These are phyloP conservation scores for Lonicera japonica DNA, from an alignment of 129 eudicot species.

Conservation along the genomic window DNA sequence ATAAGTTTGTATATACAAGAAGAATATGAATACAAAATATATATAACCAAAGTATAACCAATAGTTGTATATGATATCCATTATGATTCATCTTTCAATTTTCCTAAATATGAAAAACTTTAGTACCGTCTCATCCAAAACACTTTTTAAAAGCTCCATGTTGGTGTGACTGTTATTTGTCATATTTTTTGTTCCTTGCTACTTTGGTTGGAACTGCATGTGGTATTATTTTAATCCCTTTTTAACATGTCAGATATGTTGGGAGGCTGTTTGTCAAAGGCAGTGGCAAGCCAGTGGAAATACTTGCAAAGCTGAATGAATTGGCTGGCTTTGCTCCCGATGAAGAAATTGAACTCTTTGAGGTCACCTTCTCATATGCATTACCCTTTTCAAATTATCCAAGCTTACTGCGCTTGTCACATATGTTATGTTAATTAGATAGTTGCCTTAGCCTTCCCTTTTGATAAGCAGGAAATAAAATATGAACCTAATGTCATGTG, in stretches of 20 bases:
- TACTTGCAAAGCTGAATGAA: slow-evolving; percentile 59
- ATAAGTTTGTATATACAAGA: background rate
- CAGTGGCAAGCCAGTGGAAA: slow-evolving; percentile 56
- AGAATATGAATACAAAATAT: background rate
- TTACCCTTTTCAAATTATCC: background rate
- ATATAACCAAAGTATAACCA: too few species aligned
- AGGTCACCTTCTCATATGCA: slow-evolving; percentile 34
- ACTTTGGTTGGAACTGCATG: background rate
- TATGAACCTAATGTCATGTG: slow-evolving; percentile 77
- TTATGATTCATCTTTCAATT: background rate
- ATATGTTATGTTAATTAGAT: background rate
- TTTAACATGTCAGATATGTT: slow-evolving; percentile 47
- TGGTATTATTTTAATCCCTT: background rate
- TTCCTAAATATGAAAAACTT: background rate
- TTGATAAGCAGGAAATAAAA: slow-evolving; percentile 60
- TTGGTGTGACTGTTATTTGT: background rate
- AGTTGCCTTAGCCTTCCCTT: slow-evolving; percentile 1
- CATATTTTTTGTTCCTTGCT: background rate
- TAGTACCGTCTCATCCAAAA: background rate
- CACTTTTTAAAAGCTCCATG: background rate
- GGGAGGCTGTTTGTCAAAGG: slow-evolving; percentile 76
- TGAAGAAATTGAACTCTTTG: slow-evolving; percentile 81
- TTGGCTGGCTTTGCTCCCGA: slow-evolving; percentile 78
- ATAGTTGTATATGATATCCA: background rate
- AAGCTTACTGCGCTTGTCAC: background rate